Evolutionary conservation across 139 green algal genomes (phyloP).

Genomic region (Nannochloris sp.): DNA sequence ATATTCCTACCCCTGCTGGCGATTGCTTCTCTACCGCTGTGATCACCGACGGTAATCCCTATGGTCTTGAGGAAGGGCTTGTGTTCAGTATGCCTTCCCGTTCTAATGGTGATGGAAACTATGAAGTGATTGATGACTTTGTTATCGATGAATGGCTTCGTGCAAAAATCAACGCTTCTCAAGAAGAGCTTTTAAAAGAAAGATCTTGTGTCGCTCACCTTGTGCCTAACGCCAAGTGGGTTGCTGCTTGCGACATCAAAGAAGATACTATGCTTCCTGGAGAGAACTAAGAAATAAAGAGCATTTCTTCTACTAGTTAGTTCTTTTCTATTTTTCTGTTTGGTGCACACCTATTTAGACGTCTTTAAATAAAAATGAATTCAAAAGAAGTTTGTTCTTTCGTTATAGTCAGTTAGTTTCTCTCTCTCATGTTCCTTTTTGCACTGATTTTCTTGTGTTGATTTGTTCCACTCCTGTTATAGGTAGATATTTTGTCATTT

Average conservation of each 20-base stretch:
- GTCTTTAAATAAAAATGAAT: too few species aligned
- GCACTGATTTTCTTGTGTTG: too few species aligned
- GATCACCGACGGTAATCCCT: conserved; percentile 81
- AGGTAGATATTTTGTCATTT: too few species aligned
- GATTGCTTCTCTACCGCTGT: conserved; percentile 88
- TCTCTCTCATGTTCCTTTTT: too few species aligned
- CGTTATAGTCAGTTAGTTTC: too few species aligned
- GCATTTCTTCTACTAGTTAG: too few species aligned
- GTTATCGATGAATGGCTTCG: conserved; percentile 80
- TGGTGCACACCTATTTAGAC: too few species aligned
- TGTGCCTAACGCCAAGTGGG: conserved; percentile 47
- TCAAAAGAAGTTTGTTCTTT: too few species aligned
- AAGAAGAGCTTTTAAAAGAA: conserved; percentile 83
- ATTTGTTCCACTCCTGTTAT: too few species aligned
- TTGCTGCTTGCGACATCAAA: conserved; percentile 52
- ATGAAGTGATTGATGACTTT: conserved; percentile 73
- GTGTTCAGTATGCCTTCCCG: conserved; percentile 83
- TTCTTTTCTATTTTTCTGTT: too few species aligned
- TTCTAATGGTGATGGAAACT: conserved; percentile 77
- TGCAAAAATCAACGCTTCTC: conserved; percentile 51
- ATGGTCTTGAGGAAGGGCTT: conserved; percentile 78
- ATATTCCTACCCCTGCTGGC: conserved; percentile 65
- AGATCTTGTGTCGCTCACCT: conserved; percentile 77
- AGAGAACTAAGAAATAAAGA: conserved; percentile 67
- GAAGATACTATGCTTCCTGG: conserved; percentile 78